These are phyloP conservation scores for Coleophoma crateriformis DNA, from an alignment of 2,329 filamentous ascomycete genomes.

Conservation along the genomic window DNA sequence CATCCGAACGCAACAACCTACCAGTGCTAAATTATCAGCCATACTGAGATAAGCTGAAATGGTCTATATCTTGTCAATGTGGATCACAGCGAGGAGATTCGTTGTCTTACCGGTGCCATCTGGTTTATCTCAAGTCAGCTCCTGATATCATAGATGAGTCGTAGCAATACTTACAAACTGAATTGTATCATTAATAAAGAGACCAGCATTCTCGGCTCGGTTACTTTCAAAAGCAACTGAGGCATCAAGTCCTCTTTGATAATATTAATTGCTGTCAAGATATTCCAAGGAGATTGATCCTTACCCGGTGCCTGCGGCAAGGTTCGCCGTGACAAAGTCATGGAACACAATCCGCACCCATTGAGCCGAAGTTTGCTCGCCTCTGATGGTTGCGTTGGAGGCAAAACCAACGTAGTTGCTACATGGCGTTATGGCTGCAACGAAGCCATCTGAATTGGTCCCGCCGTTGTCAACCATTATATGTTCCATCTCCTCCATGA, in stretches of 20 bases:
- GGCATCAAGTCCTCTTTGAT: slow-evolving; percentile 13
- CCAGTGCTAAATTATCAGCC: slow-evolving; percentile 1
- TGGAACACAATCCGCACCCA: slow-evolving; percentile 16
- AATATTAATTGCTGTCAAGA: background rate
- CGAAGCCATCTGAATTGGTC: slow-evolving; percentile 5
- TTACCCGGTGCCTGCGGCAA: slow-evolving; percentile 10
- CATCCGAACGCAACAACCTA: background rate
- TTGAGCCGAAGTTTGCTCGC: slow-evolving; percentile 13
- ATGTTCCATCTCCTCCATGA: slow-evolving; percentile 10
- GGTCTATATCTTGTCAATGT: background rate
- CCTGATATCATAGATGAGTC: background rate
- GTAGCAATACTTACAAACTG: slow-evolving; percentile 1
- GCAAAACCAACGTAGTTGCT: slow-evolving; percentile 7
- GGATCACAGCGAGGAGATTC: background rate
- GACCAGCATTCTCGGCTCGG: slow-evolving; percentile 10
- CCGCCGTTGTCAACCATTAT: slow-evolving; percentile 7
- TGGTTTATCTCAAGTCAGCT: background rate
- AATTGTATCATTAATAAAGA: slow-evolving; percentile 9
- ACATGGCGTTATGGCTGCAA: slow-evolving; percentile 5
- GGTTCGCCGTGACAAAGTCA: slow-evolving; percentile 10
- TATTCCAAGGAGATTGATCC: background rate
- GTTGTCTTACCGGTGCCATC: background rate
- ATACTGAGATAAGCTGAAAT: background rate
- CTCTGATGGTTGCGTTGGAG: slow-evolving; percentile 1
- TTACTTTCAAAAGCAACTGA: slow-evolving; percentile 12